phyloP scores from a whole-genome alignment of 768 basidiomycete genomes.

The Coprinopsis sp. region DNA sequence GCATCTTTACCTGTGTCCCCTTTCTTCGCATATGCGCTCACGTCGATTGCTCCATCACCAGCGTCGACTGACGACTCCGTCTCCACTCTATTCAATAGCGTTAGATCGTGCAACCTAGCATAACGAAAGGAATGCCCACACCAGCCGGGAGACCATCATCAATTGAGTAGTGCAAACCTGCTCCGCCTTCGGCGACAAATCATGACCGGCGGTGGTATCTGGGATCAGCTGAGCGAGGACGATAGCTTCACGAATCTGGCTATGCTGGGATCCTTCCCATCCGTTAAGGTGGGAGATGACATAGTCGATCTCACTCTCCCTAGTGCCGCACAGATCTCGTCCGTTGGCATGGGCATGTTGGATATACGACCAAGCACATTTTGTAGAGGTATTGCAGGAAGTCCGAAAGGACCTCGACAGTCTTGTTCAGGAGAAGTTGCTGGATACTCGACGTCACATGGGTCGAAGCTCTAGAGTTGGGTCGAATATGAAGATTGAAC shows the following conservation, averaged over 20 bases:
- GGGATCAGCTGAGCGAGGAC: conserved; percentile 36
- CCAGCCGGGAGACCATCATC: conserved; percentile 27
- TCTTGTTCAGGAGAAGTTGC: conserved; percentile 36
- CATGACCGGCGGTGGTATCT: conserved; percentile 30
- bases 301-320: conserved; percentile 42
- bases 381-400: conserved; percentile 44
- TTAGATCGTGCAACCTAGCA: not conserved
- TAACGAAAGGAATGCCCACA: no score
- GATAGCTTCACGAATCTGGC: conserved; percentile 40
- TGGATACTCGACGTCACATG: conserved; percentile 33
- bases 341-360: conserved; percentile 40
- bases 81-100: conserved; percentile 27
- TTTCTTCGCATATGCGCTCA: conserved; percentile 42
- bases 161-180: conserved; percentile 46
- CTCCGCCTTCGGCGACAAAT: conserved; percentile 51
- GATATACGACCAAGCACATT: conserved; percentile 39
- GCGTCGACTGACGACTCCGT: conserved; percentile 52
- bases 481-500: conserved; percentile 32
- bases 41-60: conserved; percentile 56
- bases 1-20: conserved; percentile 26
- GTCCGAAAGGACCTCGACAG: conserved; percentile 42
- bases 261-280: conserved; percentile 43
- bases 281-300: conserved; percentile 41
- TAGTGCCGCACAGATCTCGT: conserved; percentile 34
- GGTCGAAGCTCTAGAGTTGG: conserved; percentile 17